phyloP scores from a whole-genome alignment of 768 basidiomycete species.

The Russula compacta region DNA sequence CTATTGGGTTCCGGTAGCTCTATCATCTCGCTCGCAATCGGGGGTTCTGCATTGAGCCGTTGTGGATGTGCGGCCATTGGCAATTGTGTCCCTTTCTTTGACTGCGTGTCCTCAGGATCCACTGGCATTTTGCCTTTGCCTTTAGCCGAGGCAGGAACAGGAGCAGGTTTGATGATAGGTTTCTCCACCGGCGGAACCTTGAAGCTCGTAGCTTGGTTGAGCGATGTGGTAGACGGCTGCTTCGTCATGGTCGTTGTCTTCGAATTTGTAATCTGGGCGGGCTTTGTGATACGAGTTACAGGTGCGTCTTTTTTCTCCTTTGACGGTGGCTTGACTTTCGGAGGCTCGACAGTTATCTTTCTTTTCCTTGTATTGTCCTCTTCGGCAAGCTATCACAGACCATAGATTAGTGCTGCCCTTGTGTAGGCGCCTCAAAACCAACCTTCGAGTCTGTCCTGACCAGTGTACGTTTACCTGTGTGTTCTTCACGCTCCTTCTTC shows the following conservation, averaged over 20 bases:
- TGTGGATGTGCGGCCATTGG: conserved; percentile 70
- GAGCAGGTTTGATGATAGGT: conserved; percentile 32
- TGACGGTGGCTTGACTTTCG: conserved; percentile 40
- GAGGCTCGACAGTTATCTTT: conserved; percentile 40
- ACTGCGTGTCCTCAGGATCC: conserved; percentile 37
- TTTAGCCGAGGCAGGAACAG: conserved; percentile 31
- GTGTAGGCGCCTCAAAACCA: background rate
- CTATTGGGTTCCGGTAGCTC: conserved; percentile 93
- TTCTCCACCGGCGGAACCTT: conserved; percentile 23
- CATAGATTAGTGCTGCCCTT: background rate
- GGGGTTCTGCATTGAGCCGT: conserved; percentile 36
- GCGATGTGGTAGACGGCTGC: conserved; percentile 10
- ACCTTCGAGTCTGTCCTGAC: conserved; percentile 55
- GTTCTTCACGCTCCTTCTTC: conserved; percentile 76
- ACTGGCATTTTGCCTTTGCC: conserved; percentile 46
- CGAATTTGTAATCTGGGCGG: conserved; percentile 22
- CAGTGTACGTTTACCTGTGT: conserved; percentile 56
- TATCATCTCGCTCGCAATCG: conserved; percentile 64
- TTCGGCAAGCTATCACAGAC: conserved; percentile 34
- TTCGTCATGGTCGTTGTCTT: conserved; percentile 20
- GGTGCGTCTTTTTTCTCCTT: conserved; percentile 39
- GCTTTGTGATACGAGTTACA: conserved; percentile 27
- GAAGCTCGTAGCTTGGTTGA: conserved; percentile 9
- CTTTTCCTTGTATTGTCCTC: conserved; percentile 69
- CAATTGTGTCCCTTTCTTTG: conserved; percentile 52